Evolutionary conservation across 306 rosid species (phyloP).

Genomic region (Lathyrus aphaca): DNA sequence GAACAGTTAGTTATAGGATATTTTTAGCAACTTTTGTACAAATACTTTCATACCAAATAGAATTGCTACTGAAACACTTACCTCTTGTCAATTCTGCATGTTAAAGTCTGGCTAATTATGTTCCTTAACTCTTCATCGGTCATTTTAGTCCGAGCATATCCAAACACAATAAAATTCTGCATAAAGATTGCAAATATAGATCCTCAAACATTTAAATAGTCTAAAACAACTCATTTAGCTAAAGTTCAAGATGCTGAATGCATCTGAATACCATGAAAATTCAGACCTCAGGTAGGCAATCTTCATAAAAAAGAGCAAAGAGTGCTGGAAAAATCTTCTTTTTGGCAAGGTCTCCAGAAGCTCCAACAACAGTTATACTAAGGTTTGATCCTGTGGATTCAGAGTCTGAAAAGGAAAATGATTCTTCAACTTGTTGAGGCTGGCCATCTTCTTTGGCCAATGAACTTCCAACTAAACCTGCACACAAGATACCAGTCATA

Average conservation of each 20-base stretch:
- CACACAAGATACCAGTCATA: constrained; percentile 2
- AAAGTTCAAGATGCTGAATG: constrained; percentile 2
- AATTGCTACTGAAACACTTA: constrained; percentile 34
- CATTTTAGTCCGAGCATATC: constrained; percentile 87
- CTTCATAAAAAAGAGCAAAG: constrained; percentile 92
- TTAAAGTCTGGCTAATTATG: constrained; percentile 78
- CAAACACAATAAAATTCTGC: constrained; percentile 81
- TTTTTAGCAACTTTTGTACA: constrained; percentile 13
- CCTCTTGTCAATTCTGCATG: constrained; percentile 96
- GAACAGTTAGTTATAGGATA: not conserved
- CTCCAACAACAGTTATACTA: constrained; percentile 91
- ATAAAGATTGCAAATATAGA: constrained; percentile 34
- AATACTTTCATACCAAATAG: constrained; percentile 15
- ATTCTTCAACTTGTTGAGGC: constrained; percentile 44
- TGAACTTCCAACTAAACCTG: constrained; percentile 64
- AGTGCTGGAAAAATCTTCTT: constrained; percentile 98
- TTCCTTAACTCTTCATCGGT: constrained; percentile 76
- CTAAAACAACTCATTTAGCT: not conserved
- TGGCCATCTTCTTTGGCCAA: constrained; percentile 50
- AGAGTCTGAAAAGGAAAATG: constrained; percentile 48
- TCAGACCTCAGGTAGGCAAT: constrained; percentile 79
- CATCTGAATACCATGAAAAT: constrained; percentile 27
- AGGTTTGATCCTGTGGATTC: constrained; percentile 58
- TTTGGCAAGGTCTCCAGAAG: constrained; percentile 98
- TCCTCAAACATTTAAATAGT: constrained; percentile 23